Conservation (phyloP, 352 stramenopile genomes). For the Phytophthora cryptogea region DNA sequence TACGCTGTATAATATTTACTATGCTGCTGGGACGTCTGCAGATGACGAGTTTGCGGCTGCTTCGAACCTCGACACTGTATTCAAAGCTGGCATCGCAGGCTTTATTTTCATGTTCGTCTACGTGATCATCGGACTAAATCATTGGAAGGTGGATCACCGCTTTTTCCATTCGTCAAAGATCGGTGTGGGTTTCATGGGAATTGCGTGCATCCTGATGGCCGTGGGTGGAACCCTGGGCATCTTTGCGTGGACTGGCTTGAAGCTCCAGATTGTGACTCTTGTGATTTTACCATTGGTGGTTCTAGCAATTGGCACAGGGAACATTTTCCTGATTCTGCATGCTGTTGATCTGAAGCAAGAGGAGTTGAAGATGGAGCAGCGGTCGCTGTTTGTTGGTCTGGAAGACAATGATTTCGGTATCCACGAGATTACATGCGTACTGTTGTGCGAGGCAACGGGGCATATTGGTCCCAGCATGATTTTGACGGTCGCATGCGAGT, state of each 20-base stretch:
- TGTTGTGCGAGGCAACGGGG: slow-evolving; percentile 49
- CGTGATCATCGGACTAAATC: slow-evolving; percentile 69
- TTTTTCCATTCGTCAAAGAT: slow-evolving; percentile 77
- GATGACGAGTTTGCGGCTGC: slow-evolving; percentile 63
- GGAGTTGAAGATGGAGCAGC: slow-evolving; percentile 48
- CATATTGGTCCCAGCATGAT: slow-evolving; percentile 70
- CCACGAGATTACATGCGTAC: slow-evolving; percentile 52
- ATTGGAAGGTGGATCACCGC: slow-evolving; percentile 45
- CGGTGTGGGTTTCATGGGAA: slow-evolving; percentile 61
- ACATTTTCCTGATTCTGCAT: slow-evolving; percentile 74
- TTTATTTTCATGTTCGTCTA: slow-evolving; percentile 78
- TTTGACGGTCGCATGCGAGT: slow-evolving; percentile 50
- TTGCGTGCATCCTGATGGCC: slow-evolving; percentile 64
- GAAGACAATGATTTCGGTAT: slow-evolving; percentile 52
- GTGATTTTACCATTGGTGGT: slow-evolving; percentile 67
- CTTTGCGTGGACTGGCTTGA: slow-evolving; percentile 64
- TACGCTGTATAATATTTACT: slow-evolving; percentile 64
- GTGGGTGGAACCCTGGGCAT: slow-evolving; percentile 70
- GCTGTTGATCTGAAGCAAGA: slow-evolving; percentile 55
- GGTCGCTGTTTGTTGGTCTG: slow-evolving; percentile 51
- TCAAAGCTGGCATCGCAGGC: slow-evolving; percentile 44
- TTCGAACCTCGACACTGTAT: slow-evolving; percentile 51
- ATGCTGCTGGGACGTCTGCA: slow-evolving; percentile 61
- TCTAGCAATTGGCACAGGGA: slow-evolving; percentile 71
- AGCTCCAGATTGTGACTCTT: slow-evolving; percentile 75